A percentile compares a stretch with the other conserved stretches of the same genome.
Evolutionary conservation across 345 rosid genomes (phyloP).

Genomic region (Nephelium lappaceum): DNA sequence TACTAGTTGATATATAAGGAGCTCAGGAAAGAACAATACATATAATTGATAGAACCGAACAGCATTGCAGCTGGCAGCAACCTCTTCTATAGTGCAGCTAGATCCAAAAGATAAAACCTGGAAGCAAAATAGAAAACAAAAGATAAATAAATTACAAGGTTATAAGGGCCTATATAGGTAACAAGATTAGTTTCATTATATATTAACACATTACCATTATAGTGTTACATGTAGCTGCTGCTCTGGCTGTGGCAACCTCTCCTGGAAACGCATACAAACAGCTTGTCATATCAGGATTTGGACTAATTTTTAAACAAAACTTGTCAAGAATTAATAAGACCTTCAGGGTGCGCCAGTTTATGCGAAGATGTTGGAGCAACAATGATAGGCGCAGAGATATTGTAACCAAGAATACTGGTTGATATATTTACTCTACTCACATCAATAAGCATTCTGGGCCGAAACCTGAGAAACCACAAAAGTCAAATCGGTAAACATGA

Average conservation of each 20-base stretch:
- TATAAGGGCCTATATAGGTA: background rate
- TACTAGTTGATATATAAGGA: background rate
- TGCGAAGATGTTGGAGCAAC: slow-evolving; percentile 79
- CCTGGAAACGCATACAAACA: slow-evolving; percentile 48
- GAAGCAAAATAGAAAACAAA: slow-evolving; percentile 3
- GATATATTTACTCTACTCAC: slow-evolving; percentile 62
- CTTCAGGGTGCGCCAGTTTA: slow-evolving; percentile 73
- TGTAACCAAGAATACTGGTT: slow-evolving; percentile 55
- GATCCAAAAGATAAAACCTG: slow-evolving; percentile 70
- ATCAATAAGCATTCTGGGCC: slow-evolving; percentile 77
- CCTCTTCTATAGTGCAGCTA: slow-evolving; percentile 73
- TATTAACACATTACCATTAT: slow-evolving; percentile 60
- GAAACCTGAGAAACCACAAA: slow-evolving; percentile 48
- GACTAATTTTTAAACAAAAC: background rate
- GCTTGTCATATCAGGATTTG: slow-evolving; percentile 3
- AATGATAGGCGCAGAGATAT: slow-evolving; percentile 67
- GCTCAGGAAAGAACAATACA: slow-evolving; percentile 34
- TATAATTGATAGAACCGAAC: slow-evolving; percentile 79
- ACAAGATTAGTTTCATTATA: background rate
- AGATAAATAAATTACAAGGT: background rate
- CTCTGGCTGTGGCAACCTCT: slow-evolving; percentile 88
- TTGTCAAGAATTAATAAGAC: slow-evolving; percentile 32
- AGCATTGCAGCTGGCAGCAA: slow-evolving; percentile 82
- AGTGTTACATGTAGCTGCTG: slow-evolving; percentile 77
- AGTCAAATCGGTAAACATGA: background rate